Evolutionary conservation across 805 yeast genomes (phyloP).

Genomic region (Suhomyces sp.): DNA sequence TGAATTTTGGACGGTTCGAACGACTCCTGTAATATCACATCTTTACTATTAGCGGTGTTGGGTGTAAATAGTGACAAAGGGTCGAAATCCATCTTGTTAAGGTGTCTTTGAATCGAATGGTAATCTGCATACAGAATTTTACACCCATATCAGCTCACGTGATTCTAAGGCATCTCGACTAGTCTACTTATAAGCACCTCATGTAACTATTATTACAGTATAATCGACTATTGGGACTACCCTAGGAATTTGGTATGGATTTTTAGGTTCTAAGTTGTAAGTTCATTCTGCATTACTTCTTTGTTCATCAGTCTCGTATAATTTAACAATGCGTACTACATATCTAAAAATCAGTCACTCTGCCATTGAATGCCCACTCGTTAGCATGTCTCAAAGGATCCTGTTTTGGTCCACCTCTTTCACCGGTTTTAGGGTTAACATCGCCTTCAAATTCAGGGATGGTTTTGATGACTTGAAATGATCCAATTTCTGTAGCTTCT

Average conservation of each 20-base stretch:
- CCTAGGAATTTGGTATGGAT: no score
- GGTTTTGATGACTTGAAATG: slow-evolving; percentile 64
- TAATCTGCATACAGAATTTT: neutral
- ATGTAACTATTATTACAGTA: neutral
- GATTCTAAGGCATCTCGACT: neutral
- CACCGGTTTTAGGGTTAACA: slow-evolving; percentile 90
- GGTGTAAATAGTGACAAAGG: slow-evolving; percentile 42
- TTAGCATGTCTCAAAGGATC: slow-evolving; percentile 84
- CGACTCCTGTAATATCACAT: neutral
- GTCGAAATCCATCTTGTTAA: slow-evolving; percentile 34
- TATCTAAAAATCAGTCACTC: slow-evolving; percentile 84
- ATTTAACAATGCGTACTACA: neutral
- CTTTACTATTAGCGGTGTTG: slow-evolving; percentile 1
- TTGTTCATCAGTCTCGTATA: neutral
- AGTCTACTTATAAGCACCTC: neutral
- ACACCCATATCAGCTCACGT: neutral
- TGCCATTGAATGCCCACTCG: slow-evolving; percentile 93
- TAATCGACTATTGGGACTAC: neutral
- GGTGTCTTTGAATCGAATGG: neutral
- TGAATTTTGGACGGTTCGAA: neutral
- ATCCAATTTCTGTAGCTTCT: slow-evolving; percentile 55
- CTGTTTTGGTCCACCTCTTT: slow-evolving; percentile 95
- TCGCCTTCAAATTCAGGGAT: slow-evolving; percentile 96
- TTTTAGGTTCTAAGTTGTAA: no score
- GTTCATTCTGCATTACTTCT: no score